Evolutionary conservation across 1,284 basidiomycete genomes (phyloP), one percentile per base, ranked within the genome.

Genomic region (Hymenochaete sp.): DNA sequence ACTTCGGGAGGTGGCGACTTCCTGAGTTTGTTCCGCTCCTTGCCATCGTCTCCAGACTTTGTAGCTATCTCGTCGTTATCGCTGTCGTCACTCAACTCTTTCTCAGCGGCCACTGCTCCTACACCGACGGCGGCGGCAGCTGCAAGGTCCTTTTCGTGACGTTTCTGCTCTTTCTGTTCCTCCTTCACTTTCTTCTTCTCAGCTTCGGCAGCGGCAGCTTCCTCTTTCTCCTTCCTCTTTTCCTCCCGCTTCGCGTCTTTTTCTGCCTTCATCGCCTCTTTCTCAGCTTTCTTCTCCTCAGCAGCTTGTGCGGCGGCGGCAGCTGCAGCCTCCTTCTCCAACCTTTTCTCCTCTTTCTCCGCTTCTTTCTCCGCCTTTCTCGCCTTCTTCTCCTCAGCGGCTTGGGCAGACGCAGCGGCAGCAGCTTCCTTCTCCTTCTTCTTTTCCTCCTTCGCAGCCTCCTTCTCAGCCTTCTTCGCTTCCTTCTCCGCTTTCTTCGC

Each of bases 91-190:
- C 19, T 35, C 7, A 8, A 5, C 33, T 35, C 33, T 18, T 18
- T 35, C 33, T 35, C 33, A n/a, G 33, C 33, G 14, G 33, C n/a
- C n/a, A 18, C 33, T 8, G 33, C 33, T 8, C n/a, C 33, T 8
- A 35, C n/a, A 35, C n/a, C 19, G 33, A 18, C 33, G 19, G 6
- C 39, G 10, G 39, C 39, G n/a, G 39, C 39, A 9, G 11, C 39
- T 2, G 26, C 4, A 16, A 18, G 14, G 7, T 24, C 38, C 8
- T 40, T 16, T 6, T 14, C 39, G 7, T 19, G 14, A 3, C 26
- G 9, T 7, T 29, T 22, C 2, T 21, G 27, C 39, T 18, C 26
- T 11, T 18, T 18, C 39, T 41, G 28, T 21, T 26, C 39, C 18
- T 18, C 14, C n/a, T 9, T 2, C 32, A 29, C 39, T 11, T 10